Percentiles rank a stretch among this genome's conserved stretches.
Conservation (phyloP, 768 basidiomycete species). For the Serendipita sp. region DNA sequence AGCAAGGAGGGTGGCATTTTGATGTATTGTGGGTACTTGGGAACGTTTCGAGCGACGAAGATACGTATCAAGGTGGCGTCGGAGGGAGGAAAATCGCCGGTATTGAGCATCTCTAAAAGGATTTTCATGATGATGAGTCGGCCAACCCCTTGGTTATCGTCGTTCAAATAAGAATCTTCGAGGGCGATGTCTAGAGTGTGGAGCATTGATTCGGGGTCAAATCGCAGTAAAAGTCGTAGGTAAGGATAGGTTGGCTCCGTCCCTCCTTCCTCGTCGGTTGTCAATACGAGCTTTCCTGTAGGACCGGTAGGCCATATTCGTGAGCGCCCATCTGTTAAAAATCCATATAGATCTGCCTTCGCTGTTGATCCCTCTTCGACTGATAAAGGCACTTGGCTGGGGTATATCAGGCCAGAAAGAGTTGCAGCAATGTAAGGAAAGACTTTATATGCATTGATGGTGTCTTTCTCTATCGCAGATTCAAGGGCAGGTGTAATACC, state of each 20-base stretch:
- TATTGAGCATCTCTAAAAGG: constrained; percentile 54
- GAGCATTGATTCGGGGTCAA: constrained; percentile 87
- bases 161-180: constrained; percentile 83
- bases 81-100: constrained; percentile 28
- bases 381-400: constrained; percentile 58
- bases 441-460: constrained; percentile 76
- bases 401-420: constrained; percentile 73
- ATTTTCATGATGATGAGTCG: constrained; percentile 74
- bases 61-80: constrained; percentile 82
- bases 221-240: constrained; percentile 61
- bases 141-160: constrained; percentile 44
- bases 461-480: constrained; percentile 35
- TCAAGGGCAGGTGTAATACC: constrained; percentile 13
- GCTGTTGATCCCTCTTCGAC: constrained; percentile 51
- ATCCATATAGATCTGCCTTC: constrained; percentile 57
- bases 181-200: constrained; percentile 90
- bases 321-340: constrained; percentile 72
- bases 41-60: constrained; percentile 89
- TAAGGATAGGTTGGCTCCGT: constrained; percentile 83
- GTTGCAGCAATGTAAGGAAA: constrained; percentile 74
- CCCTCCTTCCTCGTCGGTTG: constrained; percentile 56
- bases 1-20: constrained; percentile 48
- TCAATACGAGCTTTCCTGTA: constrained; percentile 57
- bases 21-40: constrained; percentile 87
- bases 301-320: constrained; percentile 60